Conservation (phyloP, 1,284 basidiomycete species). For the Leccinum pachyderme region DNA sequence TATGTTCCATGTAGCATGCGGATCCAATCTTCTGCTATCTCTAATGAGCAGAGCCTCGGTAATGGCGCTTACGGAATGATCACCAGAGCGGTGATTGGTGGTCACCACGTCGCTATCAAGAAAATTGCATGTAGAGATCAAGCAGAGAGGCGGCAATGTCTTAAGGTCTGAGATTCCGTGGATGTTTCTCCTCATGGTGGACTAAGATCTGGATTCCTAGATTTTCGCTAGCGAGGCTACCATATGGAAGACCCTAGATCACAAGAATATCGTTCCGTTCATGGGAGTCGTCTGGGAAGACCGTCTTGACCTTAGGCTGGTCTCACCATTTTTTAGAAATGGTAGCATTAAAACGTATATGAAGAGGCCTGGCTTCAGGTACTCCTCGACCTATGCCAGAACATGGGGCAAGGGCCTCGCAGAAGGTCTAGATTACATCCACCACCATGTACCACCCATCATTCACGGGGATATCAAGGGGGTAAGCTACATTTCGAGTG, state of each 20-base stretch:
- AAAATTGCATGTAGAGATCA: slow-evolving; percentile 8
- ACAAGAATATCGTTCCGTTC: slow-evolving; percentile 31
- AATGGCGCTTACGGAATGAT: slow-evolving; percentile 12
- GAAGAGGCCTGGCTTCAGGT: slow-evolving; percentile 10
- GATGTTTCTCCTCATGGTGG: background rate
- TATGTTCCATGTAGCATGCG: slow-evolving; percentile 20
- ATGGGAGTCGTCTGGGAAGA: slow-evolving; percentile 21
- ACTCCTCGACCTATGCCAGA: slow-evolving; percentile 25
- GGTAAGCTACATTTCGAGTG: slow-evolving; percentile 23
- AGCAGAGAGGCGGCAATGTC: slow-evolving; percentile 1
- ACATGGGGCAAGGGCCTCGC: slow-evolving; percentile 29
- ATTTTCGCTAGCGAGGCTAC: slow-evolving; percentile 30
- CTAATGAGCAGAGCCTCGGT: background rate
- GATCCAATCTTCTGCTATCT: slow-evolving; percentile 11
- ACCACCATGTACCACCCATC: slow-evolving; percentile 31
- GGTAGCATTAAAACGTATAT: slow-evolving; percentile 35
- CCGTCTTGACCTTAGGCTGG: slow-evolving; percentile 27
- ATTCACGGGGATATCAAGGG: slow-evolving; percentile 41
- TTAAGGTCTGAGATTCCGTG: slow-evolving; percentile 17
- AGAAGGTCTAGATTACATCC: slow-evolving; percentile 35
- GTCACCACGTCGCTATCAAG: slow-evolving; percentile 20
- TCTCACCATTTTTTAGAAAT: slow-evolving; percentile 38
- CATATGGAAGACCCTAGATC: slow-evolving; percentile 28
- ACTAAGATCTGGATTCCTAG: slow-evolving; percentile 13
- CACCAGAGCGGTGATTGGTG: slow-evolving; percentile 5